Conservation (phyloP, 192 early-diverging fungal genomes). For the Funneliformis mosseae region DNA sequence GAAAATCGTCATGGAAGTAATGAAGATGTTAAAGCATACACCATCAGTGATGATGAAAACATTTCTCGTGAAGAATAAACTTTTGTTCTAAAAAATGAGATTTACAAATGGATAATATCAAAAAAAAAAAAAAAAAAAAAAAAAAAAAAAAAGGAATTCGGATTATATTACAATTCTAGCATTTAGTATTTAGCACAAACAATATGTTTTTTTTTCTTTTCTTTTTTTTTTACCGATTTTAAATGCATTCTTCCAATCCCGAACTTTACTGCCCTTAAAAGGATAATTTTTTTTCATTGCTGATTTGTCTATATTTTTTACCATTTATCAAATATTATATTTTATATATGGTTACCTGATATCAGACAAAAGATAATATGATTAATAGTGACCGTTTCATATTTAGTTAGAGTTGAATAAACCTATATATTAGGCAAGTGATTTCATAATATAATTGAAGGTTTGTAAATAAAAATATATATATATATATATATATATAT, state of each 20-base stretch:
- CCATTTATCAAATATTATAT: background rate
- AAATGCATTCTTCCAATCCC: too few species aligned
- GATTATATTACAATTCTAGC: background rate
- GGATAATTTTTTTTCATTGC: background rate
- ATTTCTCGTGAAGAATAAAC: background rate
- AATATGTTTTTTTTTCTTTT: background rate
- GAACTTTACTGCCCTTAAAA: background rate
- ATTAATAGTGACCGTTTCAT: background rate
- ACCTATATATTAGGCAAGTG: background rate
- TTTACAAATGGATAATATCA: background rate
- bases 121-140: background rate
- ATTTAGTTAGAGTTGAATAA: background rate
- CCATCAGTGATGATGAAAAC: background rate
- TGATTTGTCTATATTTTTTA: background rate
- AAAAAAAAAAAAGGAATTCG: background rate
- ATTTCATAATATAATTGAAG: background rate
- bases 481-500: background rate
- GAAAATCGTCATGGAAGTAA: background rate
- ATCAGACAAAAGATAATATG: background rate
- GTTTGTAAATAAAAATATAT: background rate
- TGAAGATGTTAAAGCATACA: background rate
- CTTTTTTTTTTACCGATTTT: background rate
- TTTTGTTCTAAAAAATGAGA: background rate
- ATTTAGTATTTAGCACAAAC: background rate
- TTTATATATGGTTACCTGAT: background rate